Conservation (phyloP, 257 asterid genomes). For the Penstemon davidsonii region DNA sequence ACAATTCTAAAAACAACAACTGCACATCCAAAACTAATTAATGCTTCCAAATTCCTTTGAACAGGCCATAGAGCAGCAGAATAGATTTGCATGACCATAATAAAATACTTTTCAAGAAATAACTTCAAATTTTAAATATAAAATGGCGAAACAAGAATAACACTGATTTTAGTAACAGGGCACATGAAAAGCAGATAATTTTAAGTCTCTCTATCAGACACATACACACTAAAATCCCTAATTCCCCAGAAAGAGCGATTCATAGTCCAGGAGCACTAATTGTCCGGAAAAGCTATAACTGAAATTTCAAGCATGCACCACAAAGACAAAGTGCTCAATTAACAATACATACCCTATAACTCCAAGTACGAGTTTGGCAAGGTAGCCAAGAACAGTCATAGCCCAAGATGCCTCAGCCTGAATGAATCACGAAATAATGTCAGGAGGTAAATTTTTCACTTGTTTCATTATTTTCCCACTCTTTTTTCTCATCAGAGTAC, state of each 20-base stretch:
- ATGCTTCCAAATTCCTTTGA: too few species aligned
- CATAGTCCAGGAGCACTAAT: not conserved
- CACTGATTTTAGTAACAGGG: not conserved
- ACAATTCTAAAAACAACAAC: too few species aligned
- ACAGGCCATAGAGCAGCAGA: too few species aligned
- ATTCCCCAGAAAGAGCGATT: not conserved
- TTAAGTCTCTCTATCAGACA: not conserved
- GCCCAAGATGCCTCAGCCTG: conserved; percentile 99
- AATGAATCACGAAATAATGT: conserved; percentile 26
- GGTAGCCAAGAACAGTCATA: conserved; percentile 91
- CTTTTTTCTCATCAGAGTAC: not conserved
- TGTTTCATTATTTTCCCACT: not conserved
- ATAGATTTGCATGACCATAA: too few species aligned
- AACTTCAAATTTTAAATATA: not conserved
- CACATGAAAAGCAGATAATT: not conserved
- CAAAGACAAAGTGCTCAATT: not conserved
- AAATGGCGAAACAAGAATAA: not conserved
- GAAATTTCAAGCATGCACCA: conserved; percentile 2
- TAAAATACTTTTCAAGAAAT: too few species aligned
- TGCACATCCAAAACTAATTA: too few species aligned
- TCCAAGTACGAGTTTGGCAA: conserved; percentile 86
- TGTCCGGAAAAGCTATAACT: not conserved
- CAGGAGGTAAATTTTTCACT: conserved; percentile 11
- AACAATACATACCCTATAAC: conserved; percentile 69
- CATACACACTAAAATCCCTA: too few species aligned